Percentiles rank a stretch among this genome's conserved stretches.
Conservation (phyloP, 768 basidiomycete species). For the Termitomyces sp. region DNA sequence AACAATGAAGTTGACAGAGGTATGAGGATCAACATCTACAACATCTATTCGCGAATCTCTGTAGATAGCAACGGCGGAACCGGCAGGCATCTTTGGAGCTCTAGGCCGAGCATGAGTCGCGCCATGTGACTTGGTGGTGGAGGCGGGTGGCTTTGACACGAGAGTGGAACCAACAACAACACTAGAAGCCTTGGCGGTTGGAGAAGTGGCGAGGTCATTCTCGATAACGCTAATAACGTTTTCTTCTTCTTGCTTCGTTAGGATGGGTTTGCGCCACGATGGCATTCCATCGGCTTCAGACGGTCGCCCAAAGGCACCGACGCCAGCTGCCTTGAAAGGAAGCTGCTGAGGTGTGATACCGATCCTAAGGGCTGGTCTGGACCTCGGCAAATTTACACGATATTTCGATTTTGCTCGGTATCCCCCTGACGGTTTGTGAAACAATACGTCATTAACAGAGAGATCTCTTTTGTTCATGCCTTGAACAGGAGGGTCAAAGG, state of each 20-base stretch:
- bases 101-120: conserved; percentile 37
- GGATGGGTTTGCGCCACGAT: conserved; percentile 43
- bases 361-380: conserved; percentile 27
- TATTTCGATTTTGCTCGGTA: conserved; percentile 39
- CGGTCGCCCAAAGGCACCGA: conserved; percentile 41
- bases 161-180: conserved; percentile 28
- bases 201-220: conserved; percentile 50
- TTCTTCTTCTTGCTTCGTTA: conserved; percentile 18
- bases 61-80: conserved; percentile 71
- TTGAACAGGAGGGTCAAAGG: conserved; percentile 69
- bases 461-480: conserved; percentile 61
- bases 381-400: conserved; percentile 39
- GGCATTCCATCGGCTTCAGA: conserved; percentile 36
- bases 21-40: conserved; percentile 43
- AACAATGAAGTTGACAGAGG: conserved; percentile 71
- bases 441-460: conserved; percentile 63
- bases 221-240: conserved; percentile 17
- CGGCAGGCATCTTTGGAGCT: conserved; percentile 69
- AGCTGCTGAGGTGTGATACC: conserved; percentile 25
- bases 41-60: conserved; percentile 58
- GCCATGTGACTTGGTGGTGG: conserved; percentile 28
- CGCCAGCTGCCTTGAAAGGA: conserved; percentile 23
- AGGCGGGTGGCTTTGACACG: conserved; percentile 24
- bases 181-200: conserved; percentile 41
- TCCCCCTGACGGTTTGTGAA: conserved; percentile 38